Percentiles rank a stretch among this genome's conserved stretches.
Conservation (phyloP, 2,329 filamentous ascomycete species). For the Calonectria ilicicola region DNA sequence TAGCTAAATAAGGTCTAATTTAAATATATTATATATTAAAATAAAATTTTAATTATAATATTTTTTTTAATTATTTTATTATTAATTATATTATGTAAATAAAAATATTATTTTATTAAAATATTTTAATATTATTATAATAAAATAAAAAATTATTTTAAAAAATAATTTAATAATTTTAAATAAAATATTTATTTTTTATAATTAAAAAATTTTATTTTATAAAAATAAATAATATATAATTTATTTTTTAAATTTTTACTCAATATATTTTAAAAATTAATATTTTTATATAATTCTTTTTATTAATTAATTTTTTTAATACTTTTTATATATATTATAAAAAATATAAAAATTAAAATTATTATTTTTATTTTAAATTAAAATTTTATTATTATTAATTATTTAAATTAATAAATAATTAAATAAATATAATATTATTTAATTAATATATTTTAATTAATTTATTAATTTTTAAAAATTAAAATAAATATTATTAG, state of each 20-base stretch:
- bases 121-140: no score
- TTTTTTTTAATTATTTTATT: no score
- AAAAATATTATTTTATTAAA: no score
- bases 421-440: neutral
- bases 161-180: neutral
- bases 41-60: no score
- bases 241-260: neutral
- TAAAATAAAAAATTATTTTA: neutral
- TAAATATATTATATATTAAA: no score
- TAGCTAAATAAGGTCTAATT: no score
- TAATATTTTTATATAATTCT: neutral
- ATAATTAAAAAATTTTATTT: neutral
- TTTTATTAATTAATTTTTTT: neutral
- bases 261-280: neutral
- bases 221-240: neutral
- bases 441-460: neutral
- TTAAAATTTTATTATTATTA: neutral
- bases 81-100: no score
- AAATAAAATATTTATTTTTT: neutral
- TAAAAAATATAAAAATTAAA: neutral
- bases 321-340: neutral
- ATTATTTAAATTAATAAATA: neutral
- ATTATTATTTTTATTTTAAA: neutral
- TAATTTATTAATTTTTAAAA: neutral
- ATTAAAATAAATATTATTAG: neutral